Conservation (phyloP, 2,329 filamentous ascomycete species). For the Aspergillus puulaauensis region DNA sequence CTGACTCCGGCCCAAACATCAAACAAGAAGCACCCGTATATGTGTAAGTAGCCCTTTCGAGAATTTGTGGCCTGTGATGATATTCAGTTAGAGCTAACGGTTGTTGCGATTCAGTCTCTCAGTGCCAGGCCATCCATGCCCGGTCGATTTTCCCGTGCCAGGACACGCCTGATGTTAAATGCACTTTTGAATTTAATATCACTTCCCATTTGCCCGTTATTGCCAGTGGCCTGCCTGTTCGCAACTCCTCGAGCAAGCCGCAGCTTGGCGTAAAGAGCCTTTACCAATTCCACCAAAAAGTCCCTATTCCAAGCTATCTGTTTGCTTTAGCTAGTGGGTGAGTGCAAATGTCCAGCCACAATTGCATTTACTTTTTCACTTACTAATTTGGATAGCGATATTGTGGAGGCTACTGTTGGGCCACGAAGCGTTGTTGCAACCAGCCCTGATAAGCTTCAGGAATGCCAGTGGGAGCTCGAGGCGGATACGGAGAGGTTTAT, state of each 20-base stretch:
- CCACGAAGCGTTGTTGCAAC: conserved; percentile 81
- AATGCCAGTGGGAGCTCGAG: conserved; percentile 88
- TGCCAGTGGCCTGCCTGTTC: conserved; percentile 73
- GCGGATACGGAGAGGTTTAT: conserved; percentile 90
- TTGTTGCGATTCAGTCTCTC: conserved; percentile 59
- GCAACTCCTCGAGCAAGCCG: conserved; percentile 53
- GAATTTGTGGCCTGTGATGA: not conserved
- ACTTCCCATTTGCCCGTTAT: conserved; percentile 85
- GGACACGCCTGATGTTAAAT: conserved; percentile 96
- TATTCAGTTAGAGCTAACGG: not conserved
- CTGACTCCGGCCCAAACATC: conserved; percentile 89
- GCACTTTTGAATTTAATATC: conserved; percentile 87
- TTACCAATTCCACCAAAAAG: conserved; percentile 84
- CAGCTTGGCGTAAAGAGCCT: conserved; percentile 53
- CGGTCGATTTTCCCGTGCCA: conserved; percentile 94
- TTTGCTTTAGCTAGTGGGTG: conserved; percentile 78
- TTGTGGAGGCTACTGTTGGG: conserved; percentile 81
- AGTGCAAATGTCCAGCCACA: conserved; percentile 9
- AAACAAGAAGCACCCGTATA: conserved; percentile 93
- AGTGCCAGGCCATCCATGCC: conserved; percentile 95
- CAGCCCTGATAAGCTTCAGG: conserved; percentile 80
- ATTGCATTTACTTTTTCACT: not conserved
- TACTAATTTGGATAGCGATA: conserved; percentile 60
- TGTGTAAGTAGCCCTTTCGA: conserved; percentile 57
- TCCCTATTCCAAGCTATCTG: conserved; percentile 91